A percentile compares a stretch with the other conserved stretches of the same genome.
These are phyloP conservation scores for Eucalyptus decipiens DNA, from an alignment of 345 rosid species.

Conservation along the genomic window DNA sequence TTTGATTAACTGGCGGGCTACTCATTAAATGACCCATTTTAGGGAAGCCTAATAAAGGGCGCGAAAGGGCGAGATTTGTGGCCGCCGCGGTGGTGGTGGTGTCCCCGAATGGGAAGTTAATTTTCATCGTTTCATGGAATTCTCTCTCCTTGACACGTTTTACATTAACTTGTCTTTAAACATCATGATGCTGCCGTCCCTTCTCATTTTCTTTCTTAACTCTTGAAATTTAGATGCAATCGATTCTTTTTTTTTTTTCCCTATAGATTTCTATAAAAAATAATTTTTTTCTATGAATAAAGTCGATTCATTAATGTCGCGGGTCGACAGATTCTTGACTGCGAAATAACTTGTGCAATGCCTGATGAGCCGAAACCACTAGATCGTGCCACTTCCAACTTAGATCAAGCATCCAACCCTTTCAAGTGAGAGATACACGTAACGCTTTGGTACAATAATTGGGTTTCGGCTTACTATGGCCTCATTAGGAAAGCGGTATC, in stretches of 20 bases:
- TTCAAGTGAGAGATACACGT: not conserved
- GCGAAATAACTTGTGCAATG: rapidly evolving
- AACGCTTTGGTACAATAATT: not conserved
- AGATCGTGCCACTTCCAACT: not conserved
- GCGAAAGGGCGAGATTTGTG: not conserved
- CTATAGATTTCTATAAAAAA: too few relatives aligned
- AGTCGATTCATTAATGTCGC: too few relatives aligned
- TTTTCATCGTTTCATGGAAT: not conserved
- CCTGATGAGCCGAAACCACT: rapidly evolving
- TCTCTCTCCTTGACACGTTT: not conserved
- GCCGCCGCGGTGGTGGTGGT: not conserved
- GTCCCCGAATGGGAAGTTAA: not conserved
- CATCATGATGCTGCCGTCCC: not conserved
- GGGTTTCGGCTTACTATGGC: too few relatives aligned
- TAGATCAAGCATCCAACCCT: not conserved
- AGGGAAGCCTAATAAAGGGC: not conserved
- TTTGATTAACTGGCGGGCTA: not conserved
- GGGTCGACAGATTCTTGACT: rapidly evolving
- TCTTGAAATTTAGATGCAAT: not conserved
- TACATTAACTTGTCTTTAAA: not conserved
- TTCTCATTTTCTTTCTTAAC: not conserved
- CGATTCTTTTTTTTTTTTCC: rapidly evolving
- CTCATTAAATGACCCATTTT: not conserved
- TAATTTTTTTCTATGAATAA: rapidly evolving
- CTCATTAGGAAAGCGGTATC: not conserved